A percentile compares a stretch with the other conserved stretches of the same genome.
Evolutionary conservation across 495 filamentous ascomycete genomes (phyloP).

Genomic region (Lasiosphaeris hirsuta): DNA sequence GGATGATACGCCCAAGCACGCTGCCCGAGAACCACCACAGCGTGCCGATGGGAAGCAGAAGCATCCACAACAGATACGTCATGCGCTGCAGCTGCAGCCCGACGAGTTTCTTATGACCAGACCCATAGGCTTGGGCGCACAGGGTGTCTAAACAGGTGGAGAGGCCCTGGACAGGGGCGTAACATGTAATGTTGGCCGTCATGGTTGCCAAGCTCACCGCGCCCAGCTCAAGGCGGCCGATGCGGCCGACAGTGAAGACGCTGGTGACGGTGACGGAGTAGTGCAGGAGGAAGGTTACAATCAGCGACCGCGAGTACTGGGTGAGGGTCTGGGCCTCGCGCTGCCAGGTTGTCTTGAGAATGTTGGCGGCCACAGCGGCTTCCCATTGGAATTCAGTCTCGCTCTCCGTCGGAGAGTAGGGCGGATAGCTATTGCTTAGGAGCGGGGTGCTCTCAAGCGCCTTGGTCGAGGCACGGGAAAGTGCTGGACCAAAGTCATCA

Average conservation of each 20-base stretch:
- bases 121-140: slow-evolving; percentile 72
- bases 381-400: slow-evolving; percentile 57
- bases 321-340: slow-evolving; percentile 67
- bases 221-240: slow-evolving; percentile 60
- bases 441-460: slow-evolving; percentile 41
- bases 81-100: slow-evolving; percentile 70
- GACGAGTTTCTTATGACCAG: slow-evolving; percentile 63
- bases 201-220: slow-evolving; percentile 66
- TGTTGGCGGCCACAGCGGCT: slow-evolving; percentile 66
- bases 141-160: slow-evolving; percentile 69
- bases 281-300: slow-evolving; percentile 69
- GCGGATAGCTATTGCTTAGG: slow-evolving; percentile 16
- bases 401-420: slow-evolving; percentile 24
- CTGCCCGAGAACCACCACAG: slow-evolving; percentile 57
- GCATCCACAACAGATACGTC: slow-evolving; percentile 59
- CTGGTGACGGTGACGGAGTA: slow-evolving; percentile 67
- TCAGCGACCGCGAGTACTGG: slow-evolving; percentile 56
- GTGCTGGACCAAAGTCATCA: slow-evolving; percentile 49
- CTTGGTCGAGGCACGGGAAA: slow-evolving; percentile 14
- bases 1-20: slow-evolving; percentile 57
- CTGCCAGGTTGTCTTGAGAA: slow-evolving; percentile 79
- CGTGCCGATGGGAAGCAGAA: slow-evolving; percentile 60
- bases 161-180: slow-evolving; percentile 67
- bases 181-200: slow-evolving; percentile 72
- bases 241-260: slow-evolving; percentile 63